These are phyloP conservation scores for Fusarium avenaceum DNA, from an alignment of 2,329 filamentous ascomycete genomes.

Conservation along the genomic window DNA sequence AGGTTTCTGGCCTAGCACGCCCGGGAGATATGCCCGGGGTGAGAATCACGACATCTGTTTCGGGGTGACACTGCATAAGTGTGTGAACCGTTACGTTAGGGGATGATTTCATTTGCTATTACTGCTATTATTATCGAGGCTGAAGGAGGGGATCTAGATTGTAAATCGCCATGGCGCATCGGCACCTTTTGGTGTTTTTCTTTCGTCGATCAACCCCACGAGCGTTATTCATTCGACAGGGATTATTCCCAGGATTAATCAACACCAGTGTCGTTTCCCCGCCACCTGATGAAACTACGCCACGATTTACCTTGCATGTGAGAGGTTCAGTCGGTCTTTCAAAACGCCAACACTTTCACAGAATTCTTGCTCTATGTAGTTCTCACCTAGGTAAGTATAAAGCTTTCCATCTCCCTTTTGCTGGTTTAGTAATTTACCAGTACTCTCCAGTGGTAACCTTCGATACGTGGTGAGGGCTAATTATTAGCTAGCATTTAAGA, in stretches of 20 bases:
- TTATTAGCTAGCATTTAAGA: no score
- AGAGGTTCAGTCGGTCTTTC: no score
- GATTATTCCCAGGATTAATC: neutral
- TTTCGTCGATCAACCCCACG: neutral
- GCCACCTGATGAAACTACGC: no score
- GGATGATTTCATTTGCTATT: constrained; percentile 1
- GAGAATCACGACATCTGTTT: constrained; percentile 33
- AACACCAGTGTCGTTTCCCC: neutral
- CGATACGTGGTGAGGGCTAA: no score
- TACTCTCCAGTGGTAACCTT: no score
- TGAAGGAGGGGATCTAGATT: neutral
- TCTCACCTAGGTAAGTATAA: no score
- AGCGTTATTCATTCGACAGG: neutral
- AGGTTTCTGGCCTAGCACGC: constrained; percentile 6
- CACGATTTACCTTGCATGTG: no score
- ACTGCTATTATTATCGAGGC: neutral
- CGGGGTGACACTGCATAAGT: constrained; percentile 18
- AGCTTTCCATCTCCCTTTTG: no score
- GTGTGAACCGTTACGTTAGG: neutral
- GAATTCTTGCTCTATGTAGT: no score
- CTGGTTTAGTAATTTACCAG: no score
- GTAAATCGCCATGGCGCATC: neutral
- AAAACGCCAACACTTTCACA: no score
- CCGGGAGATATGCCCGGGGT: constrained; percentile 34
- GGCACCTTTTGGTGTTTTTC: neutral